Percentiles rank a stretch among this genome's conserved stretches.
Conservation (phyloP, 495 filamentous ascomycete species). For the Penicillium arizonense region DNA sequence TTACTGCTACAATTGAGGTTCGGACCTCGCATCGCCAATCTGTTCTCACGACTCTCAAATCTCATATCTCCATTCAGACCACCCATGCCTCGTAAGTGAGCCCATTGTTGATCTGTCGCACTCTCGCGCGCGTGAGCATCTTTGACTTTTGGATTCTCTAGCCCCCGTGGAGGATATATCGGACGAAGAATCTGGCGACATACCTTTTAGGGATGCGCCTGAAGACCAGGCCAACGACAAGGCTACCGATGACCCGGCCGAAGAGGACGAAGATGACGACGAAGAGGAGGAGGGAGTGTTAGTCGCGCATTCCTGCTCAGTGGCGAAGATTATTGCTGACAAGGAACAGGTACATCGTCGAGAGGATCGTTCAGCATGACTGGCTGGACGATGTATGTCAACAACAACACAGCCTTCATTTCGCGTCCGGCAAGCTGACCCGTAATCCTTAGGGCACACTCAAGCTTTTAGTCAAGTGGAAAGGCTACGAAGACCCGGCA, state of each 20-base stretch:
- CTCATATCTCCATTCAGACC: slow-evolving; percentile 21
- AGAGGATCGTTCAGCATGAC: slow-evolving; percentile 52
- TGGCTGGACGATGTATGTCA: slow-evolving; percentile 37
- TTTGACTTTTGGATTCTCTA: slow-evolving; percentile 16
- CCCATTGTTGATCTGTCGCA: slow-evolving; percentile 15
- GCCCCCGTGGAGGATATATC: slow-evolving; percentile 42
- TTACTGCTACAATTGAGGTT: slow-evolving; percentile 1
- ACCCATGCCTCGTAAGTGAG: slow-evolving; percentile 41
- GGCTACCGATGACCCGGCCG: slow-evolving; percentile 30
- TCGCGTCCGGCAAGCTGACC: slow-evolving; percentile 10
- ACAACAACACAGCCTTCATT: not conserved
- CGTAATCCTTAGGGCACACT: slow-evolving; percentile 35
- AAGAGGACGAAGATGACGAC: slow-evolving; percentile 38
- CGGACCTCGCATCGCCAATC: slow-evolving; percentile 24
- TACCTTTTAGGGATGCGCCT: slow-evolving; percentile 35
- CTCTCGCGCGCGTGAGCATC: slow-evolving; percentile 1
- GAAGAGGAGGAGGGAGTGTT: slow-evolving; percentile 45
- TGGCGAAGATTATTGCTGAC: slow-evolving; percentile 26
- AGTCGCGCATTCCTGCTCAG: slow-evolving; percentile 9
- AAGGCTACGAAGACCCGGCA: slow-evolving; percentile 53
- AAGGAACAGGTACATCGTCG: slow-evolving; percentile 55
- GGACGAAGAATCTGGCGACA: slow-evolving; percentile 48
- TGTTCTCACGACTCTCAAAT: slow-evolving; percentile 32
- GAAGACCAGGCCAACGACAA: slow-evolving; percentile 25
- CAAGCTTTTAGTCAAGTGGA: slow-evolving; percentile 60